phyloP scores from a whole-genome alignment of 495 filamentous ascomycete genomes.

The Penicillium subrubescens region DNA sequence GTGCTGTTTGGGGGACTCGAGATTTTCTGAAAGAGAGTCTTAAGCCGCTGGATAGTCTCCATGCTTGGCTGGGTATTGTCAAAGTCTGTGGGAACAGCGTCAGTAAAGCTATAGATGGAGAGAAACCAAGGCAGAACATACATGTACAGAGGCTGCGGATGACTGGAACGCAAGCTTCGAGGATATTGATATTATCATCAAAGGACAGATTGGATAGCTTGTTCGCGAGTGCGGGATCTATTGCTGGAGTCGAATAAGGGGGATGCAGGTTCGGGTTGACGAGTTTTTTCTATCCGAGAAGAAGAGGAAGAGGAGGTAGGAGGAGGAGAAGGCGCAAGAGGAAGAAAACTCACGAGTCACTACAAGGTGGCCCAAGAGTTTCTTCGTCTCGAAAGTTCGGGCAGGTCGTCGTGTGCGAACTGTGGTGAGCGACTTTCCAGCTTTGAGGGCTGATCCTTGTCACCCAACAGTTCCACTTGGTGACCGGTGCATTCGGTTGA shows the following conservation, averaged over 20 bases:
- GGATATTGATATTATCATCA: not conserved
- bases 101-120: not conserved
- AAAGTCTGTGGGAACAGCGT: constrained; percentile 38
- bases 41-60: constrained; percentile 47
- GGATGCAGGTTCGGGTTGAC: not conserved
- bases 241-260: not conserved
- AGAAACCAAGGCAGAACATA: not conserved
- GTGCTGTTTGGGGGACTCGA: constrained; percentile 41
- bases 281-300: not conserved
- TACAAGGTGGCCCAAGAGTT: too few species aligned
- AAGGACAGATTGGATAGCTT: not conserved
- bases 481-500: too few species aligned
- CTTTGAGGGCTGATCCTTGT: too few species aligned
- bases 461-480: too few species aligned
- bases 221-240: not conserved
- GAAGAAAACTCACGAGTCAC: not conserved
- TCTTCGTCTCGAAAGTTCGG: too few species aligned
- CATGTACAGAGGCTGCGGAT: not conserved
- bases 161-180: not conserved
- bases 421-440: too few species aligned
- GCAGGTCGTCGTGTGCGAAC: too few species aligned
- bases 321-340: not conserved
- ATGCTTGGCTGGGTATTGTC: constrained; percentile 36
- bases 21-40: constrained; percentile 59
- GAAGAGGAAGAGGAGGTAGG: too few species aligned